A percentile compares a stretch with the other conserved stretches of the same genome.
These are phyloP conservation scores for Tubosaeta sp. DNA, from an alignment of 768 basidiomycete species.

Conservation along the genomic window DNA sequence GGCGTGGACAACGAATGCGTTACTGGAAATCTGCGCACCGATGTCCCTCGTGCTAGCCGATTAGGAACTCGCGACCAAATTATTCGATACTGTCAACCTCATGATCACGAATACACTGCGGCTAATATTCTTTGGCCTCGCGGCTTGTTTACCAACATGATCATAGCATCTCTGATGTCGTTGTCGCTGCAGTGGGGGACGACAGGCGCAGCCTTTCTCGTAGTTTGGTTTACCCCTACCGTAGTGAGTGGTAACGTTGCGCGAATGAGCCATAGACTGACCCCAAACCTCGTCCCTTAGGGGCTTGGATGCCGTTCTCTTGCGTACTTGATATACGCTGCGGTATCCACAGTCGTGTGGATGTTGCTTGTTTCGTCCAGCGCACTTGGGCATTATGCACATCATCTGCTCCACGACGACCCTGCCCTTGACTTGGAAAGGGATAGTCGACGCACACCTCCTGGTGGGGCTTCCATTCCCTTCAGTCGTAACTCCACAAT, in stretches of 20 bases:
- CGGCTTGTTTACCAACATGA: slow-evolving; percentile 22
- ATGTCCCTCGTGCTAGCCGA: slow-evolving; percentile 13
- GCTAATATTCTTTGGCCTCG: slow-evolving; percentile 17
- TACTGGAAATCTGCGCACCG: background rate
- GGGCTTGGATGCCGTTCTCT: slow-evolving; percentile 34
- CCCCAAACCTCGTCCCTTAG: background rate
- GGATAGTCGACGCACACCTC: background rate
- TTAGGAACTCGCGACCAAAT: slow-evolving; percentile 18
- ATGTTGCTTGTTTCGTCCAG: slow-evolving; percentile 29
- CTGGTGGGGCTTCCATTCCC: background rate
- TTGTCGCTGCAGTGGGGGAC: slow-evolving; percentile 34
- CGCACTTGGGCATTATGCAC: background rate
- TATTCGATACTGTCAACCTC: slow-evolving; percentile 17
- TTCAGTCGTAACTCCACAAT: background rate
- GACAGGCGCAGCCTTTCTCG: slow-evolving; percentile 25
- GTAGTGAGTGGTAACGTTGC: slow-evolving; percentile 7
- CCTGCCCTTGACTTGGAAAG: background rate
- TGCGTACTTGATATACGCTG: slow-evolving; percentile 29
- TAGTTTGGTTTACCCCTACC: slow-evolving; percentile 28
- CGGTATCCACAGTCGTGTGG: slow-evolving; percentile 29
- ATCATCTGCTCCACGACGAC: slow-evolving; percentile 1
- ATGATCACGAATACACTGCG: background rate
- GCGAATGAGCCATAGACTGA: background rate
- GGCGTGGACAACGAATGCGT: background rate
- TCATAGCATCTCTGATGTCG: slow-evolving; percentile 28